Conservation (phyloP, 768 basidiomycete genomes). For the Tulasnella sp. region DNA sequence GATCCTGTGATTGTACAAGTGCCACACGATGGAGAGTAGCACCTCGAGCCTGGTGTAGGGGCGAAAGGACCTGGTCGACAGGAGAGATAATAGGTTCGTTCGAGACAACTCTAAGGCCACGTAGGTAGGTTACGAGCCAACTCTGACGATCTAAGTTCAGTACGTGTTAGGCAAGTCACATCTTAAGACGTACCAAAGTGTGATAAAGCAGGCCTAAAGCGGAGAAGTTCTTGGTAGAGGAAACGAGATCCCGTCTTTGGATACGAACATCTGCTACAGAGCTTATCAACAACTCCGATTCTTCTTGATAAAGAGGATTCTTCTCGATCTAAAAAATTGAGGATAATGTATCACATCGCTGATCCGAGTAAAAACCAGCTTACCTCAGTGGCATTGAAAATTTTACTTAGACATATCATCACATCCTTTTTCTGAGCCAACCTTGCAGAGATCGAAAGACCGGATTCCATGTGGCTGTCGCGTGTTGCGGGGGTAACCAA, state of each 20-base stretch:
- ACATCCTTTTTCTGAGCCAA: slow-evolving; percentile 83
- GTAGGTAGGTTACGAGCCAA: slow-evolving; percentile 73
- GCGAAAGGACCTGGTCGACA: slow-evolving; percentile 28
- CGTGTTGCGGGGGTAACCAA: slow-evolving; percentile 38
- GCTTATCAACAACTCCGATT: slow-evolving; percentile 64
- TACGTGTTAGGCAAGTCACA: background rate
- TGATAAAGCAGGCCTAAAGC: slow-evolving; percentile 69
- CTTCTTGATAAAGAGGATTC: slow-evolving; percentile 49
- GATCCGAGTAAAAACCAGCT: slow-evolving; percentile 20
- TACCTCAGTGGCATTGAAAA: slow-evolving; percentile 39
- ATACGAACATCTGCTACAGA: slow-evolving; percentile 45
- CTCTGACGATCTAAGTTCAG: slow-evolving; percentile 40
- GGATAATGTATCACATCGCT: background rate
- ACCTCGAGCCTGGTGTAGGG: slow-evolving; percentile 36
- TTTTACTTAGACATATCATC: slow-evolving; percentile 54
- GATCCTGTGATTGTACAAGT: slow-evolving; percentile 23
- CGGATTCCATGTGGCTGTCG: background rate
- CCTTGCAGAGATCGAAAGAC: slow-evolving; percentile 30
- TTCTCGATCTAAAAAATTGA: slow-evolving; percentile 33
- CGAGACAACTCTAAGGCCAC: slow-evolving; percentile 46
- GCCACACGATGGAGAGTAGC: slow-evolving; percentile 39
- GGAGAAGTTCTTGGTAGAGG: slow-evolving; percentile 56
- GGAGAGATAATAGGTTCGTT: slow-evolving; percentile 30
- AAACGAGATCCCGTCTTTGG: slow-evolving; percentile 50
- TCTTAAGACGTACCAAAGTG: slow-evolving; percentile 53